Evolutionary conservation across 2,329 filamentous ascomycete species (phyloP), one percentile per base, ranked within the genome.

Genomic region (Alternaria triticimaculans): DNA sequence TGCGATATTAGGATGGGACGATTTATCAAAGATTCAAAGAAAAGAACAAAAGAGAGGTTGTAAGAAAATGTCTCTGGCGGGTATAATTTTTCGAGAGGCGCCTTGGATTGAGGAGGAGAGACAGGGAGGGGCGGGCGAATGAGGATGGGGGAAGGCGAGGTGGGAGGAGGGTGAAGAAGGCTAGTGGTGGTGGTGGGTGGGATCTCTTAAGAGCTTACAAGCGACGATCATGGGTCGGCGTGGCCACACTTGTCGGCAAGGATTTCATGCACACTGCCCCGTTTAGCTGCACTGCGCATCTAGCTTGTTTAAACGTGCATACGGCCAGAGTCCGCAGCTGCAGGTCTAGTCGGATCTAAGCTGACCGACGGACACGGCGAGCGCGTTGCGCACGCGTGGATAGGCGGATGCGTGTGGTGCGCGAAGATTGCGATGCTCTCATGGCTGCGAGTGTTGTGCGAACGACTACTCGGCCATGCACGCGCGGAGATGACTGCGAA

Each of bases 141-240:
- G 78, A 78, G 78, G 75, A 64, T 77, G 77, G 75, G 76, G 74
- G 78, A 79, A 72, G 78, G 80, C 78, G 81, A 79, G 79, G 80
- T 76, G 75, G 72, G 76, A 78, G 78, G 72, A 78, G 77, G 76
- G 76, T 77, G 76, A 72, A 74, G 78, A 76, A 76, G 70, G 73
- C 72, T 80, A 79, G 73, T 66, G 71, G 70, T 71, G 71, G 70
- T 71, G 73, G 78, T 75, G 77, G 77, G 75, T 77, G 72, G 64
- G 50, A 76, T 73, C 67, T 75, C 72, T 80, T 79, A 79, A 77
- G 75, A 76, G 72, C 68, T 72, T 72, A 73, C 73, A 71, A 72
- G 74, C 74, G 72, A 69, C 65, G 72, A 76, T 74, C 68, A 72
- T 73, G 72, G 73, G 67, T 71, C 72, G 73, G 74, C 64, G 75